Evolutionary conservation across 495 filamentous ascomycete genomes (phyloP), one percentile per base, ranked within the genome.

Genomic region (Aspergillus sparsus): DNA sequence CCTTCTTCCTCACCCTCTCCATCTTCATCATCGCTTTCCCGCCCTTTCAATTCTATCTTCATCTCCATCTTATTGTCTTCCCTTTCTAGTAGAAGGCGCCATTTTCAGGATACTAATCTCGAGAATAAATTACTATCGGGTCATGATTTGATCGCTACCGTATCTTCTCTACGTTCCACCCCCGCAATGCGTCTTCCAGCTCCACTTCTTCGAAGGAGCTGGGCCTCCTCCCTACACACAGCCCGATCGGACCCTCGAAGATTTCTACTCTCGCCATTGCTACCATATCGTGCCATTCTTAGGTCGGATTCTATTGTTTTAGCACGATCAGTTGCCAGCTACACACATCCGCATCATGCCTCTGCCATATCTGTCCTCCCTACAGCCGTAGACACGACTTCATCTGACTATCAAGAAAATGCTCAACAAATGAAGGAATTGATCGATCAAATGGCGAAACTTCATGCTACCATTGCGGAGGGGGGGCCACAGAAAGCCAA

Each of bases 401-500:
- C 90, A 6, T 71, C 83, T 16, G 89, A 92, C 55, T 98, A 89
- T 79, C 82, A 80, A 61, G 89, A 96, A 62, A 98, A 98, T 80
- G 83, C 81, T 65, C 70, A 76, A 54, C 85, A 91, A 56, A 95
- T 96, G 90, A 78, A 79, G 52, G 84, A 89, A 63, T 80, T 92
- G 37, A 84, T 88, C 61, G 71, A 80, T 41, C 77, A 77, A 1
- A 80, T 97, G 68, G 81, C 84, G 58, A 76, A 73, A 46, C 79
- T 98, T 53, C 93, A 96, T 47, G 71, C 73, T 18, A 84, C 79
- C 59, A 89, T 91, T 46, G 82, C 88, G 27, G 77, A 83, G 61
- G 94, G 94, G 31, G 94, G 95, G 0, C 74, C 91, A 0, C 79
- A 85, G 62, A 96, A 96, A 68, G 91, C 95, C 5, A 80, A 90